phyloP scores from a whole-genome alignment of 2,329 filamentous ascomycete genomes.

The Cladophialophora immunda region DNA sequence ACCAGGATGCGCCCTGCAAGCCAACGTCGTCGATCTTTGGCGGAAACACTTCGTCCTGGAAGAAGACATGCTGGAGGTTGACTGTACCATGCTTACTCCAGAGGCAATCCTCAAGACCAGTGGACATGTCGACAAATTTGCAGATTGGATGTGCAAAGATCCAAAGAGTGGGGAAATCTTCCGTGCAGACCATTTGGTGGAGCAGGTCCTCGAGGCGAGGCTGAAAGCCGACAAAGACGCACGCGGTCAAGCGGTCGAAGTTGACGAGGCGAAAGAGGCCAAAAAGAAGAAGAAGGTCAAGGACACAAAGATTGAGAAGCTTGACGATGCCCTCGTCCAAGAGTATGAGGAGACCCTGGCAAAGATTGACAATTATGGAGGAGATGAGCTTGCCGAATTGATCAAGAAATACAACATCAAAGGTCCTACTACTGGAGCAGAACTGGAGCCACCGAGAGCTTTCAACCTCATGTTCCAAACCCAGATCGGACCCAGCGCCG shows the following conservation, averaged over 20 bases:
- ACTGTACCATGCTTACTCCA: slow-evolving; percentile 93
- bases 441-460: slow-evolving; percentile 80
- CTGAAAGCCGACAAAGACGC: slow-evolving; percentile 93
- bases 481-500: slow-evolving; percentile 89
- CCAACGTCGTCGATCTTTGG: slow-evolving; percentile 89
- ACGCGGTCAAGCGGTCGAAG: slow-evolving; percentile 74
- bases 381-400: slow-evolving; percentile 82
- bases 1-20: slow-evolving; percentile 83
- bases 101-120: slow-evolving; percentile 93
- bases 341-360: slow-evolving; percentile 94
- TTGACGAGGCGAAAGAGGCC: slow-evolving; percentile 77
- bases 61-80: slow-evolving; percentile 95
- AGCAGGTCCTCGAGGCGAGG: slow-evolving; percentile 87
- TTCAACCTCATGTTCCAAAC: slow-evolving; percentile 99
- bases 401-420: slow-evolving; percentile 92
- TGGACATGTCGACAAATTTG: slow-evolving; percentile 97
- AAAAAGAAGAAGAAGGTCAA: slow-evolving; percentile 91
- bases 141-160: slow-evolving; percentile 99
- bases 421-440: slow-evolving; percentile 81
- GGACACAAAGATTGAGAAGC: slow-evolving; percentile 78
- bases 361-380: slow-evolving; percentile 94
- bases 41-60: slow-evolving; percentile 91
- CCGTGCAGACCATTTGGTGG: slow-evolving; percentile 93
- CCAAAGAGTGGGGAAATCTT: slow-evolving; percentile 97
- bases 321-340: slow-evolving; percentile 83